phyloP scores from a whole-genome alignment of 352 stramenopile genomes.

The Phytophthora crassamura region DNA sequence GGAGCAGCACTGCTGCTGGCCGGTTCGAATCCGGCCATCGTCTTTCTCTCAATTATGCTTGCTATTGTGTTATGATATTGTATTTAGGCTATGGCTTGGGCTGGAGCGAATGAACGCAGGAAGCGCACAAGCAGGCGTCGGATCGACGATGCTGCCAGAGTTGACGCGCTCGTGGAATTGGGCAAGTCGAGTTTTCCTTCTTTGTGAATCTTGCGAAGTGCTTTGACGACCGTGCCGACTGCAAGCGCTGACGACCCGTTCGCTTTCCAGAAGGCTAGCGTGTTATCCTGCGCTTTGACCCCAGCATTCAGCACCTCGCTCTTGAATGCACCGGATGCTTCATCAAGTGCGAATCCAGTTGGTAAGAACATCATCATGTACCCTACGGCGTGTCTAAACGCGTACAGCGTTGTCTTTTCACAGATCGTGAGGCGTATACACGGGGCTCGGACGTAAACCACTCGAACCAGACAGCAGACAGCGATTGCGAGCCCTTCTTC shows the following conservation, averaged over 20 bases:
- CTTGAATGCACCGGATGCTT: conserved; percentile 1
- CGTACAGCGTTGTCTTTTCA: conserved; percentile 10
- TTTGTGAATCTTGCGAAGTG: too few species aligned
- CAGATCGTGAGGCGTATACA: conserved; percentile 1
- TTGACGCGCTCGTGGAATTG: background rate
- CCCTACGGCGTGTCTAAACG: conserved; percentile 10
- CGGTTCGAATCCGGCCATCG: too few species aligned
- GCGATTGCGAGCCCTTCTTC: background rate
- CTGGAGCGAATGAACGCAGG: conserved; percentile 7
- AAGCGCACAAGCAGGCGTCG: background rate
- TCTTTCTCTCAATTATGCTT: too few species aligned
- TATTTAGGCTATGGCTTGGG: too few species aligned
- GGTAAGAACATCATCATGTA: conserved; percentile 23
- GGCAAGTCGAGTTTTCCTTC: too few species aligned
- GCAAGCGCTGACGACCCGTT: too few species aligned
- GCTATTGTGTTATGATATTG: too few species aligned
- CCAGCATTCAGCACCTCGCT: background rate
- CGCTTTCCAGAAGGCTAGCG: background rate
- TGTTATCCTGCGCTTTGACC: background rate
- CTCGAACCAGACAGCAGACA: background rate
- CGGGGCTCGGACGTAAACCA: background rate
- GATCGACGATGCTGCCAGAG: background rate
- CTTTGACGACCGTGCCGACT: too few species aligned
- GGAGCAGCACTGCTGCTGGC: too few species aligned
- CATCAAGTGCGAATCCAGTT: conserved; percentile 4